These are phyloP conservation scores for Fusarium metavorans DNA, from an alignment of 2,329 filamentous ascomycete species.

Conservation along the genomic window DNA sequence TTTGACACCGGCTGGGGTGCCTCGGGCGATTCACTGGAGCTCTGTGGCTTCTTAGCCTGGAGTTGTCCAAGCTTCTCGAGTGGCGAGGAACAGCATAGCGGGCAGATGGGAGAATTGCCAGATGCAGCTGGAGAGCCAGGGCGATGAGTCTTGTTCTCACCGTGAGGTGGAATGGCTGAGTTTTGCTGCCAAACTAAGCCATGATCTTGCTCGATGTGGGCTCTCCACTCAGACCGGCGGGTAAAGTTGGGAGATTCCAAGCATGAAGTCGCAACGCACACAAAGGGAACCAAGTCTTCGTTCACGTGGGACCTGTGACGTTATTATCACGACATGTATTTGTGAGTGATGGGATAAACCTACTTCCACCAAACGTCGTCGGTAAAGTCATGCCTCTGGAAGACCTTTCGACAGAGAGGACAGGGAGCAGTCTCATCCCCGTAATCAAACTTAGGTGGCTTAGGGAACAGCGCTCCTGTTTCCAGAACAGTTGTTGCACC, in stretches of 20 bases:
- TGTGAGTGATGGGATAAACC: neutral
- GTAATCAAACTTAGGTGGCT: neutral
- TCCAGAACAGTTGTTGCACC: neutral
- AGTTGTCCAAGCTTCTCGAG: neutral
- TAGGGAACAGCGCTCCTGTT: neutral
- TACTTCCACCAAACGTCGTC: neutral
- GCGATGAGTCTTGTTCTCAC: neutral
- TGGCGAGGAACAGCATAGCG: neutral
- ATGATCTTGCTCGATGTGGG: neutral
- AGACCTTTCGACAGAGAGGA: neutral
- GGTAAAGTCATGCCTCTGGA: neutral
- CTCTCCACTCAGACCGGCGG: neutral
- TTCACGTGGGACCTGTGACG: neutral
- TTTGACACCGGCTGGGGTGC: neutral
- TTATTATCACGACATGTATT: fast-evolving
- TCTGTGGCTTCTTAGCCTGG: neutral
- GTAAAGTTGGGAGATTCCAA: neutral
- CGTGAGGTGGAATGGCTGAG: neutral
- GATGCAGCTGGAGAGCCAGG: neutral
- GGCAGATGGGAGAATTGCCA: neutral
- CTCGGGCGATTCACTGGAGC: neutral
- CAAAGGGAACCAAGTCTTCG: neutral
- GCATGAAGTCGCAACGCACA: neutral
- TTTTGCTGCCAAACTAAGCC: neutral
- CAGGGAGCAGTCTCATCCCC: neutral